Evolutionary conservation across 805 yeast genomes (phyloP), one percentile per base, ranked within the genome.

Genomic region (Lipomyces oligophaga): DNA sequence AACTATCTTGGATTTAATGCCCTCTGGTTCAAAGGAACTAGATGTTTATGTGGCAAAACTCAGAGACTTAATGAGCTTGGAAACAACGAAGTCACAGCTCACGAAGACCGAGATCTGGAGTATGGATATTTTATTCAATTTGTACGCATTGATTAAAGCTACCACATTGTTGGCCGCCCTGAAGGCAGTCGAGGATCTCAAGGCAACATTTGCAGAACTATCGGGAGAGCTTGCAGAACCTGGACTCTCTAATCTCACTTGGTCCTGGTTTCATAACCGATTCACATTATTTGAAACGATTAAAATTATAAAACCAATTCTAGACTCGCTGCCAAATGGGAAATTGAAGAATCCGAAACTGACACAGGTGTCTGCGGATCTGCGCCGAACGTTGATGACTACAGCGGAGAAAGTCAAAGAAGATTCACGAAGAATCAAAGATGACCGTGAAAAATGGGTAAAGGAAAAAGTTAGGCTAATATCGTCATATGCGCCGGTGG

Each of bases 101-200:
- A 67, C 73, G 0, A 57, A 47, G 1, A 64, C 66, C 13, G 78
- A 74, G 43, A 57, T 54, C 30, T 72, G 74, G 73, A 57, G 61
- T 15, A 47, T 63, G 5, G 45, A 47, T 10, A 55, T 51, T 3
- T 46, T 61, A 11, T 43, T 47, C 19, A 21, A 36, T 15, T 46
- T 65, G n/a, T 47, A 43, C 7, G 34, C 25, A 3, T 28, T 47
- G n/a, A 8, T 26, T 26, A 13, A 26, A 8, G 13, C 30, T 13
- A 26, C 30, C 11, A 26, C 30, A 10, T 8, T 13, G 8, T 10
- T 8, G 8, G 13, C 30, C 13, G 8, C 13, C 11, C 30, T 26
- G 8, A 26, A 8, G 30, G 30, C 30, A 26, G 13, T 26, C 13
- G 30, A 13, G 30, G 13, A 26, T 13, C 13, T 26, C 11, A 26